phyloP scores from a whole-genome alignment of 179 eudicot species.

The Drosera spatulata region DNA sequence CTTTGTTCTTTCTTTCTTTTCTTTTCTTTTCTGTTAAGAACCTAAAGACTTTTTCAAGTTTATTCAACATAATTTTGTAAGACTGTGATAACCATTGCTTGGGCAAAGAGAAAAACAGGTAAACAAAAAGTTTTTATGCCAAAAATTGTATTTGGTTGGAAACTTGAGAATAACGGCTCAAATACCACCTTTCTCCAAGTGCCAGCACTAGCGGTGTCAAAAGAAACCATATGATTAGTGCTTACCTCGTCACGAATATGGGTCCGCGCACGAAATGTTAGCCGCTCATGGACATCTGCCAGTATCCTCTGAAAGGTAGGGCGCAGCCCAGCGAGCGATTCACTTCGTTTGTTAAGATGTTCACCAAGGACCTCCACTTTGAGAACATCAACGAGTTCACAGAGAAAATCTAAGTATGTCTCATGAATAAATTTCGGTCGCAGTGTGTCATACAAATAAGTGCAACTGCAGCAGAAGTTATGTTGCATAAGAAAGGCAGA shows the following conservation, averaged over 20 bases:
- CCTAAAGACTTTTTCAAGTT: too few relatives aligned
- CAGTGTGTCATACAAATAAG: conserved; percentile 84
- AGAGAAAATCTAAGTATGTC: conserved; percentile 78
- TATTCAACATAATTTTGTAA: too few relatives aligned
- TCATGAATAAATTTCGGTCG: conserved; percentile 94
- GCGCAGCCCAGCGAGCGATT: conserved; percentile 80
- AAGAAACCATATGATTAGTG: neutral
- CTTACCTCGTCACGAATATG: conserved; percentile 94
- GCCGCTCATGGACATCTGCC: conserved; percentile 89
- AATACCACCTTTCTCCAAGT: too few relatives aligned
- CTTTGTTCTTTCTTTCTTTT: too few relatives aligned
- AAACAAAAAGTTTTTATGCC: too few relatives aligned
- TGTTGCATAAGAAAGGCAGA: conserved; percentile 1
- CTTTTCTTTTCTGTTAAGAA: neutral
- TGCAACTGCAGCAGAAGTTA: conserved; percentile 48
- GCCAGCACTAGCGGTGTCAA: neutral
- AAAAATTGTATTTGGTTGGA: too few relatives aligned
- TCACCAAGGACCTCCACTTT: conserved; percentile 91
- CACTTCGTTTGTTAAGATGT: conserved; percentile 70
- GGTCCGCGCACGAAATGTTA: conserved; percentile 92
- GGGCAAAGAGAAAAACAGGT: too few relatives aligned
- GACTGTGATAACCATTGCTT: too few relatives aligned
- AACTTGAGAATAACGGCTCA: too few relatives aligned
- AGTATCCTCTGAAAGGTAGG: conserved; percentile 86
- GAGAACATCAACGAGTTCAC: conserved; percentile 93